Evolutionary conservation across 768 basidiomycete species (phyloP), one percentile per base, ranked within the genome.

Genomic region (Agaricus subrufescens): DNA sequence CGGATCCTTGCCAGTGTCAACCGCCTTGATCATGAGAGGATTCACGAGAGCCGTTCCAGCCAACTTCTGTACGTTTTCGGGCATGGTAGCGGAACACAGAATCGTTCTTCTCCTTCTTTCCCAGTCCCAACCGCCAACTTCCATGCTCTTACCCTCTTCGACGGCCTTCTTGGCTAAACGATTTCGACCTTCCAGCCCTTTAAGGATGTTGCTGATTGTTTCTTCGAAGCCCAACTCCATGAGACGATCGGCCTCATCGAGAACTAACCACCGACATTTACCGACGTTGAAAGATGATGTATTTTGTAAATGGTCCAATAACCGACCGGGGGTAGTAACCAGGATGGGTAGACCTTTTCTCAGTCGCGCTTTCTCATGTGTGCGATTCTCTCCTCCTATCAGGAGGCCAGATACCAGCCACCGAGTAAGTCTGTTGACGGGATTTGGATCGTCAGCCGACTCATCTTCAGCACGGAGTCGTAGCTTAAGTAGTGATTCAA

Each of bases 161-260:
- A 83, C 75, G 0, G 87, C 91, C 62, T 84, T 81, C 63, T 75
- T 62, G 4, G 91, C 93, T 6, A 95, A 75, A 60, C 84, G 86
- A 50, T 83, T 71, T 50, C 93, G 81, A 0, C 93, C 94, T 57
- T 98, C 94, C 23, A 99, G 69, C 9, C 89, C 87, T 64, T 87
- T 82, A 37, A 98, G 73, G 60, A 98, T 97, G 1, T 92, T 94
- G 54, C 81, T 83, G 63, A 99, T 89, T 0, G 94, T 92, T 66
- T 98, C 94, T 68, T 97, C 95, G 60, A 99, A 99, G 0, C 97
- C 97, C 43, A 98, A 83, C 60, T 98, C 95, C 95, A 98, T 98
- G 50, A 99, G 74, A 42, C 94, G 80, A 71, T 99, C 97, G 5
- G 96, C 95, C 74, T 99, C 97, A 66, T 99, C 97, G 26, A 98